phyloP scores from a whole-genome alignment of 1,284 basidiomycete species.

The Malassezia japonica region DNA sequence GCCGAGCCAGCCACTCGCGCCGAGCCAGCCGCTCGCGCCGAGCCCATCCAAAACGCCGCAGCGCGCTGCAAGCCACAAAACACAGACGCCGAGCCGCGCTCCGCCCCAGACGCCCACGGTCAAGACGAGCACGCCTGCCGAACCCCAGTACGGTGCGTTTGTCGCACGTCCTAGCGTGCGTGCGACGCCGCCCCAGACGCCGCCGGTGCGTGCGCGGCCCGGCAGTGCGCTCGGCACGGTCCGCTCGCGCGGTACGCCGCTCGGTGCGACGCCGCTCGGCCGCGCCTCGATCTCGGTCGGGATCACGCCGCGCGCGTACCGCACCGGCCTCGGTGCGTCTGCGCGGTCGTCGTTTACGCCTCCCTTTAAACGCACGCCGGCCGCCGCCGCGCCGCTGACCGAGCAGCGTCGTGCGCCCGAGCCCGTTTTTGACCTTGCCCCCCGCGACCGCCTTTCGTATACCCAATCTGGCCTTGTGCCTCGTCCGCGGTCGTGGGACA shows the following conservation, averaged over 20 bases:
- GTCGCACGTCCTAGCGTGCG: neutral
- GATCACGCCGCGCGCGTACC: constrained; percentile 19
- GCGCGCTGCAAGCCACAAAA: too few relatives aligned
- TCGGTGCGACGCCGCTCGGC: neutral
- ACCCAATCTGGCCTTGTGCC: constrained; percentile 19
- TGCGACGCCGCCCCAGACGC: neutral
- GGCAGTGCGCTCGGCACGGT: neutral
- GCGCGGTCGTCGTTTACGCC: constrained; percentile 23
- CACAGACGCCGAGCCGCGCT: too few relatives aligned
- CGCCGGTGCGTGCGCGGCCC: neutral
- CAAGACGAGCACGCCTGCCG: too few relatives aligned
- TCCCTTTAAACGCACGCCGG: constrained; percentile 22
- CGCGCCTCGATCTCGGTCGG: constrained; percentile 21
- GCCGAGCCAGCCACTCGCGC: too few relatives aligned
- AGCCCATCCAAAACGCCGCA: neutral
- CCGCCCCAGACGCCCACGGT: too few relatives aligned
- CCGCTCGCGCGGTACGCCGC: neutral
- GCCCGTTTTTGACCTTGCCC: constrained; percentile 6
- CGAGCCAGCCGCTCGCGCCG: neutral
- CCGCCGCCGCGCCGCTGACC: neutral
- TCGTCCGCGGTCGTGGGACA: constrained; percentile 15
- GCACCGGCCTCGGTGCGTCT: constrained; percentile 16
- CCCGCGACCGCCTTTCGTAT: neutral
- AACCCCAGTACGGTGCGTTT: too few relatives aligned
- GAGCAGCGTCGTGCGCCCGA: neutral